Evolutionary conservation across 225 moss, liverwort and hornwort genomes (phyloP).

Genomic region (Climacium dendroides): DNA sequence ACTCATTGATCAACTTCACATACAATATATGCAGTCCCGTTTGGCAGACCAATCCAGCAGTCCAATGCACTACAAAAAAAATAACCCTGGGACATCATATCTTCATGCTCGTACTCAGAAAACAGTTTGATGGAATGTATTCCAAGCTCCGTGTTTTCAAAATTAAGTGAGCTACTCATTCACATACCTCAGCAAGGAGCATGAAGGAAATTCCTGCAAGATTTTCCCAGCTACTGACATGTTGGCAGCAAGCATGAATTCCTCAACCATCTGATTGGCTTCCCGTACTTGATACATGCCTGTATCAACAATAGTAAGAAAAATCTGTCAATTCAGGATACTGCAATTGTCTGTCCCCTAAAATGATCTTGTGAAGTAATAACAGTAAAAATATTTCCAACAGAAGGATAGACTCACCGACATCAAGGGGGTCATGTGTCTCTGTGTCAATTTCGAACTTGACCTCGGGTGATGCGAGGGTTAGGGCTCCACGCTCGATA

Average conservation of each 20-base stretch:
- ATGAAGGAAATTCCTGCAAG: conserved; percentile 69
- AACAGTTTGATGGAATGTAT: background rate
- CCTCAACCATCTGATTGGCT: conserved; percentile 99
- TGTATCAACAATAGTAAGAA: conserved; percentile 10
- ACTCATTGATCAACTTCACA: background rate
- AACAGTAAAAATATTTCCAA: background rate
- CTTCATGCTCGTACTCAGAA: background rate
- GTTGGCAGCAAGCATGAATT: conserved; percentile 99
- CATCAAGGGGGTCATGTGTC: conserved; percentile 98
- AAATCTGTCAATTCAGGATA: background rate
- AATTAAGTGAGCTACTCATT: background rate
- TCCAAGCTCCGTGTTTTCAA: background rate
- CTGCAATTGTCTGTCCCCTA: background rate
- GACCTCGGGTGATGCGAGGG: conserved; percentile 97
- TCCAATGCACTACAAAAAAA: background rate
- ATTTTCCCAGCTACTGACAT: conserved; percentile 92
- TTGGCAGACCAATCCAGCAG: background rate
- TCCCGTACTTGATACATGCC: conserved; percentile 99
- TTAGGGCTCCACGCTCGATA: conserved; percentile 89
- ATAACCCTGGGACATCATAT: background rate
- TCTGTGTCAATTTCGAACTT: conserved; percentile 99
- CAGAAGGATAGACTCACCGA: conserved; percentile 36
- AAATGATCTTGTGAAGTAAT: background rate
- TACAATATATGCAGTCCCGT: background rate
- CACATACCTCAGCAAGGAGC: conserved; percentile 69